Evolutionary conservation across 345 rosid genomes (phyloP).

Genomic region (Streptanthus diversifolius): DNA sequence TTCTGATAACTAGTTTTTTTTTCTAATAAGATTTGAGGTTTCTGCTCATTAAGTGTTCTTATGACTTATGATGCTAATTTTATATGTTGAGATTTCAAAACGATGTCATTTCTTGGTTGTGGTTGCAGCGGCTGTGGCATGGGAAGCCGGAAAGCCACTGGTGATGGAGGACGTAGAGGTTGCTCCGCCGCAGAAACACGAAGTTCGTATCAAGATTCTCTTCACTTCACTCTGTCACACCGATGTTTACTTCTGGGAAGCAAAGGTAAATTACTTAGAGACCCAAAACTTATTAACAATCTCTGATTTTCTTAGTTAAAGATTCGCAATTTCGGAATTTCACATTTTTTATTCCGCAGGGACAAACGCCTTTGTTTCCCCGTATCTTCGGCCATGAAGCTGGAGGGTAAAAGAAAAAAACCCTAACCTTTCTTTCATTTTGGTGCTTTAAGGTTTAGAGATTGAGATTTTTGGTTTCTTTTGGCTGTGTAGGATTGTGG

Average conservation of each 20-base stretch:
- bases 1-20: not conserved
- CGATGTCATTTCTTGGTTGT: not conserved
- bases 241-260: slow-evolving; percentile 96
- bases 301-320: not conserved
- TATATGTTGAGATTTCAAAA: not conserved
- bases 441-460: not conserved
- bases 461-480: not conserved
- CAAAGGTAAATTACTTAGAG: slow-evolving; percentile 46
- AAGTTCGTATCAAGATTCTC: slow-evolving; percentile 79
- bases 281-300: not conserved
- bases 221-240: slow-evolving; percentile 85
- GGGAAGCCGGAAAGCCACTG: slow-evolving; percentile 93
- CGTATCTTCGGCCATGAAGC: slow-evolving; percentile 86
- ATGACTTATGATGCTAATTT: not conserved
- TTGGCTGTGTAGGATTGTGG: slow-evolving; percentile 54
- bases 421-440: not conserved
- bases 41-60: not conserved
- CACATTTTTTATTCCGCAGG: slow-evolving; percentile 36
- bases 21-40: not conserved
- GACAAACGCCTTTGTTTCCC: slow-evolving; percentile 72
- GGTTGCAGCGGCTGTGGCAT: slow-evolving; percentile 70
- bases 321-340: not conserved
- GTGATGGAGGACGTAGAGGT: slow-evolving; percentile 82
- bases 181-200: slow-evolving; percentile 78
- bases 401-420: slow-evolving; percentile 46